phyloP scores from a whole-genome alignment of 169 alveolate species.

The Plasmodium blacklocki region DNA sequence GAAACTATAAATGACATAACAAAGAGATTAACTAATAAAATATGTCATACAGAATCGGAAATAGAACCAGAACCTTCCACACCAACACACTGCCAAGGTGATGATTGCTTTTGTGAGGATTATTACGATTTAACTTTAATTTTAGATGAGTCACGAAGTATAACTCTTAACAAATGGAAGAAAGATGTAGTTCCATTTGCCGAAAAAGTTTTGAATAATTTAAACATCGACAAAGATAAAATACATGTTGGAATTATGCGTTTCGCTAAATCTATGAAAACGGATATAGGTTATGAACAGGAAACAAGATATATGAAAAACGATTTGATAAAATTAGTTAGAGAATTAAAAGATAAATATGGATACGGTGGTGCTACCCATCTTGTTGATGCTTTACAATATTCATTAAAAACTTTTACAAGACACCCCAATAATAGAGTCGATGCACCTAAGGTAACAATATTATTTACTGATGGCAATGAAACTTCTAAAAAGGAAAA shows the following conservation, averaged over 20 bases:
- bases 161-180: constrained; percentile 32
- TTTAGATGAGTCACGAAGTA: constrained; percentile 59
- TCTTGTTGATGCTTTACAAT: constrained; percentile 44
- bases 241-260: constrained; percentile 70
- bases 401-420: constrained; percentile 32
- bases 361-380: constrained; percentile 34
- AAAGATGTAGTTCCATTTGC: constrained; percentile 58
- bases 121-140: constrained; percentile 67
- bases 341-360: constrained; percentile 29
- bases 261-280: constrained; percentile 15
- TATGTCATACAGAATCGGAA: constrained; percentile 61
- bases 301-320: constrained; percentile 45
- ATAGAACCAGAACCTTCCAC: constrained; percentile 15
- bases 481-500: constrained; percentile 13
- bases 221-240: constrained; percentile 40
- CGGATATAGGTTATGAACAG: constrained; percentile 48
- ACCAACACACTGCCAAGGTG: constrained; percentile 51
- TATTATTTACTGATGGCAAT: constrained; percentile 63
- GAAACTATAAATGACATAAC: constrained; percentile 64
- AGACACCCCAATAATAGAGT: constrained; percentile 55
- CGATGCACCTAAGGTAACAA: constrained; percentile 60
- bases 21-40: constrained; percentile 41
- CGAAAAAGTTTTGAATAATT: constrained; percentile 39
- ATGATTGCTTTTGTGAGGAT: constrained; percentile 57
- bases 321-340: constrained; percentile 35